Evolutionary conservation across 495 filamentous ascomycete genomes (phyloP).

Genomic region (Penicillium bialowiezense): DNA sequence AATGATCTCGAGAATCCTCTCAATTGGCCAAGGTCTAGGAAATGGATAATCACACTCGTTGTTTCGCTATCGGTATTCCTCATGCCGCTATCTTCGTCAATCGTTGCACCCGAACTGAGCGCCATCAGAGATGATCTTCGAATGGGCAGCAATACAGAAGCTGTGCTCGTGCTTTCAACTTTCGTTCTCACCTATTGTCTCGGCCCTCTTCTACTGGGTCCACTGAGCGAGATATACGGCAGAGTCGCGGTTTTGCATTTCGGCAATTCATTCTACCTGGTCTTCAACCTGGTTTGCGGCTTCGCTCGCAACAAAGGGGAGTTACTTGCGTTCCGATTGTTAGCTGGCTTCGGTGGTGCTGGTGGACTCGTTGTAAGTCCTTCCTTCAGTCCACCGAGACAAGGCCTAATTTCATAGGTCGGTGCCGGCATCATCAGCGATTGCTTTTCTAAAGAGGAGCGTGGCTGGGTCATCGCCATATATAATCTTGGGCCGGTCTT

Average conservation of each 20-base stretch:
- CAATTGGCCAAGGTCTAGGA: slow-evolving; percentile 4
- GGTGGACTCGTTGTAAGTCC: slow-evolving; percentile 21
- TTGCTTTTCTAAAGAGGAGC: slow-evolving; percentile 50
- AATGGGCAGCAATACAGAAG: slow-evolving; percentile 46
- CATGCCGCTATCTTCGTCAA: slow-evolving; percentile 48
- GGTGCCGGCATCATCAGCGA: slow-evolving; percentile 43
- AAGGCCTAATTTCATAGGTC: neutral
- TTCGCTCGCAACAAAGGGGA: slow-evolving; percentile 42
- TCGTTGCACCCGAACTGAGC: slow-evolving; percentile 59
- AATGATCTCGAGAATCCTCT: neutral
- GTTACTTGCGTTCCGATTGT: slow-evolving; percentile 39
- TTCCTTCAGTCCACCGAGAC: neutral
- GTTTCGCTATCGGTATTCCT: slow-evolving; percentile 3
- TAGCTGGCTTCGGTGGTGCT: neutral
- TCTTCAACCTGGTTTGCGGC: slow-evolving; percentile 53
- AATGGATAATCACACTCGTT: slow-evolving; percentile 1
- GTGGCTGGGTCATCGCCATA: slow-evolving; percentile 56
- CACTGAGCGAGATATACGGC: slow-evolving; percentile 59
- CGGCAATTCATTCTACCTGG: slow-evolving; percentile 49
- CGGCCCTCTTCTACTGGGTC: slow-evolving; percentile 51
- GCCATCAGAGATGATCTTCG: slow-evolving; percentile 51
- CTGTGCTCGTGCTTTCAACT: slow-evolving; percentile 49
- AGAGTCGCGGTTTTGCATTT: slow-evolving; percentile 49
- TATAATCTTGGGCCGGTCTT: slow-evolving; percentile 52
- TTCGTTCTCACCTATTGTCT: slow-evolving; percentile 44